Evolutionary conservation across 176 grass and related monocot species (phyloP).

Genomic region (Elymus sibiricus): DNA sequence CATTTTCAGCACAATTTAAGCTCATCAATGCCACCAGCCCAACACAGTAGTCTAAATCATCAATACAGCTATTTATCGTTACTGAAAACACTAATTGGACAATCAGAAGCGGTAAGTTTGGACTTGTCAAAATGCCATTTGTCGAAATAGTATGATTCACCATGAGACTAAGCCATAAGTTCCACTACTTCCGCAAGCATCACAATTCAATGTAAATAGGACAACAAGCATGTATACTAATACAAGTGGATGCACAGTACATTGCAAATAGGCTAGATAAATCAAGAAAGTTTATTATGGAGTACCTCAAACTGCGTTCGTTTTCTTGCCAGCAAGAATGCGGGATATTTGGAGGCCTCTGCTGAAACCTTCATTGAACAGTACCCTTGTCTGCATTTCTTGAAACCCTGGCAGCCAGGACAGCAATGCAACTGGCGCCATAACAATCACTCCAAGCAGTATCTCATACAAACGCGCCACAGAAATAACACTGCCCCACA

Average conservation of each 20-base stretch:
- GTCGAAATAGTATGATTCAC: background rate
- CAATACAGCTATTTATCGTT: background rate
- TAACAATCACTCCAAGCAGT: slow-evolving; percentile 76
- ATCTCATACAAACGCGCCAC: slow-evolving; percentile 87
- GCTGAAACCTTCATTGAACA: slow-evolving; percentile 99
- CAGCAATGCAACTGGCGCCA: slow-evolving; percentile 84
- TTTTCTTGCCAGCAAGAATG: slow-evolving; percentile 82
- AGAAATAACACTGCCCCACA: slow-evolving; percentile 74
- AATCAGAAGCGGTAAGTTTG: background rate
- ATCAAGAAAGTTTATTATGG: background rate
- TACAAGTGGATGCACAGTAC: background rate
- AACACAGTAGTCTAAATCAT: background rate
- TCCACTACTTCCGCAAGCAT: background rate
- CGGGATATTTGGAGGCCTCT: slow-evolving; percentile 95
- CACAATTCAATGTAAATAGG: background rate
- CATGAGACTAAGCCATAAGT: background rate
- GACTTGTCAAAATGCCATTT: background rate
- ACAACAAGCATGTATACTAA: slow-evolving; percentile 11
- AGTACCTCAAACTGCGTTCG: slow-evolving; percentile 83
- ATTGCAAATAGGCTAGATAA: background rate
- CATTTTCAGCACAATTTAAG: background rate
- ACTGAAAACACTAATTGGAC: background rate
- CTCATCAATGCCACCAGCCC: background rate
- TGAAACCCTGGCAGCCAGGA: slow-evolving; percentile 98
- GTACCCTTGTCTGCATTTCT: slow-evolving; percentile 95